Base-by-base conservation (phyloP, 306 rosid species). In the Carpinus fangiana region DNA sequence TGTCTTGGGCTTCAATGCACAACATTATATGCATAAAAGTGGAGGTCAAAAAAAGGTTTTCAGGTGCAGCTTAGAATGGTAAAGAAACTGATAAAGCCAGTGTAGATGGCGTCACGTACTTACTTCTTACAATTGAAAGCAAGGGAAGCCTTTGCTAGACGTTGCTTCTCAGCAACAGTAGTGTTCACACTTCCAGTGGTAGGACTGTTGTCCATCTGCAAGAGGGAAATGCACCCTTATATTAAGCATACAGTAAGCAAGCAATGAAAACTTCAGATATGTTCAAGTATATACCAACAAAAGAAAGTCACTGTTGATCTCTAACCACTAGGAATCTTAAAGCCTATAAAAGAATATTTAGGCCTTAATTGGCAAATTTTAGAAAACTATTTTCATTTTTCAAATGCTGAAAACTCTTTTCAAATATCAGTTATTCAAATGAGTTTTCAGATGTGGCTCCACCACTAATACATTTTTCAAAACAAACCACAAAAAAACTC, bases 101-200 rank as follows among this genome's bases (percentile, higher is more conserved):
- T 54, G 66, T 31, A 34, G 72, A 18, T 61, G 52, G 34, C 68
- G 45, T 47, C 7, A 18, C 16, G 55, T 45, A 89, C 98, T 86
- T 90, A 95, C 99, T 93, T 91, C 83, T 89, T 93, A 69, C 93
- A 88, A 64, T 95, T 95, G 90, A 91, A 95, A 53, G 94, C 85
- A 74, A 95, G 94, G 73, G 99, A 95, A 73, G 90, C 73, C 86
- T 93, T 91, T 52, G 99, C 98, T 74, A 95, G 89, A 59, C 90
- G 96, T 82, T 90, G 93, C 93, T 95, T 95, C 93, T 95, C 98
- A 4, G 78, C 82, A 75, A 78, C 82, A 65, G 98, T 90, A 62
- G 96, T 90, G 85, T 80, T 91, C 82, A 95, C 99, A 76, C 99
- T 93, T 67, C 99, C 99, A 12, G 99, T 95, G 53, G 99, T 95